Conservation (phyloP, 805 yeast genomes). For the Torulaspora delbrueckii region DNA sequence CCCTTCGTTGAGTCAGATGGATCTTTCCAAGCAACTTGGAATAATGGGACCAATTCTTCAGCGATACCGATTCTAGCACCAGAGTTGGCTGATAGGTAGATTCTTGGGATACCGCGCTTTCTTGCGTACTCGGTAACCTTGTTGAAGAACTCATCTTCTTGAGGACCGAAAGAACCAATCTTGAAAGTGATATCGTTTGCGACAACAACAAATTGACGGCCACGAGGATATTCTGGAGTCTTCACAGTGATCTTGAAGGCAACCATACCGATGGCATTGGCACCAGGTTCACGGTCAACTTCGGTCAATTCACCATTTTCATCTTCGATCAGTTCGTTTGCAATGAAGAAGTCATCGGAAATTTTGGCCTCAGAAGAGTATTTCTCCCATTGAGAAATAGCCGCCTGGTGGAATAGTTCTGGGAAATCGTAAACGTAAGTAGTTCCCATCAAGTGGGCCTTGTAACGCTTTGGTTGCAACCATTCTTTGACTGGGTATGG, state of each 20-base stretch:
- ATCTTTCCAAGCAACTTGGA: conserved; percentile 90
- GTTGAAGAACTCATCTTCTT: conserved; percentile 87
- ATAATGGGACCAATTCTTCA: conserved; percentile 85
- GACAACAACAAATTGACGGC: conserved; percentile 86
- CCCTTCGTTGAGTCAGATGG: conserved; percentile 74
- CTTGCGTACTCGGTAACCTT: conserved; percentile 90
- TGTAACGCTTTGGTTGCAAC: conserved; percentile 96
- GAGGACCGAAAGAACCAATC: conserved; percentile 98
- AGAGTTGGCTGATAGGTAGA: conserved; percentile 94
- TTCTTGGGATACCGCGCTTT: conserved; percentile 87
- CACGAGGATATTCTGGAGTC: conserved; percentile 96
- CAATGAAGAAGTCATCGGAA: conserved; percentile 66
- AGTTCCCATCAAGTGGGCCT: conserved; percentile 97
- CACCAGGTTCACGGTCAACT: conserved; percentile 93
- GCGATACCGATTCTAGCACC: conserved; percentile 99
- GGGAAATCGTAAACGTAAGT: conserved; percentile 99
- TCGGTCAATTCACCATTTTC: conserved; percentile 78
- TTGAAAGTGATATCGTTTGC: conserved; percentile 97
- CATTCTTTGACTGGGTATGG: conserved; percentile 98
- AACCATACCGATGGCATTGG: conserved; percentile 95
- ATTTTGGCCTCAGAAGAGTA: conserved; percentile 46
- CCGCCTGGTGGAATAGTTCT: conserved; percentile 92
- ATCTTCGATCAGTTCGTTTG: conserved; percentile 77
- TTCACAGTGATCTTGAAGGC: conserved; percentile 87
- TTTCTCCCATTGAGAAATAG: conserved; percentile 77